phyloP scores from a whole-genome alignment of 139 green algal genomes.

The Chlamydomonas schloesseri region DNA sequence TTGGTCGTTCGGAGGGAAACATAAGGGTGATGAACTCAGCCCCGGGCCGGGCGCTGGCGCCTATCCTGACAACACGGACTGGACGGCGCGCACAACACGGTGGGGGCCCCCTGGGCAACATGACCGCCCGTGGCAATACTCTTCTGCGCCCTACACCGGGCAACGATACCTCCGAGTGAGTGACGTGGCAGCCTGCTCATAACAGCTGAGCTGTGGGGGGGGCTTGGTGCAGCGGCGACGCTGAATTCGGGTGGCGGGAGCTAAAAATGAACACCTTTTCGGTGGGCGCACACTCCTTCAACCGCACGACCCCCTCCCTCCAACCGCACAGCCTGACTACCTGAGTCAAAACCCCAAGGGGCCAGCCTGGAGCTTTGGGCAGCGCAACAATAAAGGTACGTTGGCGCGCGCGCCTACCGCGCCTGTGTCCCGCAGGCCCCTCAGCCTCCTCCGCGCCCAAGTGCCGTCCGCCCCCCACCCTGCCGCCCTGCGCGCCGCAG shows the following conservation, averaged over 20 bases:
- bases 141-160: background rate
- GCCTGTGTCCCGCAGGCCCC: too few species aligned
- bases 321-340: conserved; percentile 8
- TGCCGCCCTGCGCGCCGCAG: too few species aligned
- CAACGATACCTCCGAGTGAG: background rate
- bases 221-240: too few species aligned
- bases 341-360: conserved; percentile 32
- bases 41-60: background rate
- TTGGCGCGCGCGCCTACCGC: background rate
- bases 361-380: conserved; percentile 5
- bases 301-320: too few species aligned
- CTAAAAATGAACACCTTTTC: background rate
- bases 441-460: background rate
- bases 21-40: background rate
- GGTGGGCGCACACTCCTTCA: background rate
- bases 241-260: too few species aligned
- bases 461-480: background rate
- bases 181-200: background rate
- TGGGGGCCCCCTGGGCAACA: background rate
- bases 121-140: background rate
- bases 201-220: background rate
- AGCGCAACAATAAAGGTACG: conserved; percentile 8
- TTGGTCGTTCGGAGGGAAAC: conserved; percentile 5
- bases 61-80: conserved; percentile 4
- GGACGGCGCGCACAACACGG: background rate